phyloP scores from a whole-genome alignment of 2,329 filamentous ascomycete genomes.

The Aureobasidium mangrovei region DNA sequence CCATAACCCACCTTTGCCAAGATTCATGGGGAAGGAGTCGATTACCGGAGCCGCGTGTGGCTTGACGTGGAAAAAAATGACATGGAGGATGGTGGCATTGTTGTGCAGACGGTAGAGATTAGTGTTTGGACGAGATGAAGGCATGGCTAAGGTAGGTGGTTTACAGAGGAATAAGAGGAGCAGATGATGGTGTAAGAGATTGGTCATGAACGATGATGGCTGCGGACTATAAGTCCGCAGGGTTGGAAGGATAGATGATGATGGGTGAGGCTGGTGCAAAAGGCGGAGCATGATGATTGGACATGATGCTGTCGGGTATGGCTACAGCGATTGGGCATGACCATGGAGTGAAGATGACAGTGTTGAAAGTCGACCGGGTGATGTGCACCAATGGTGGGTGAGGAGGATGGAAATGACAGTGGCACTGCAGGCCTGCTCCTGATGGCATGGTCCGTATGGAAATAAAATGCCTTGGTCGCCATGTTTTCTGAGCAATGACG shows the following conservation, averaged over 20 bases:
- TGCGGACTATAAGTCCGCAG: background rate
- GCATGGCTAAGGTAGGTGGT: background rate
- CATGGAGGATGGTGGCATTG: background rate
- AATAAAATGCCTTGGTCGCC: background rate
- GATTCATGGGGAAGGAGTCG: conserved; percentile 1
- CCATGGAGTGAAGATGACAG: background rate
- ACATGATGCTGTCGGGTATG: background rate
- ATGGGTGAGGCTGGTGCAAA: background rate
- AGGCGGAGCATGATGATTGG: conserved; percentile 2
- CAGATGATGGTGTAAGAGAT: background rate
- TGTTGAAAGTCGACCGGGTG: background rate
- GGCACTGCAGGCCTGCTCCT: background rate
- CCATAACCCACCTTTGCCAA: background rate
- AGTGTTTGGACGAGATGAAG: background rate
- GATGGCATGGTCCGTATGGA: background rate
- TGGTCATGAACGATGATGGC: background rate
- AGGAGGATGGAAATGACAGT: background rate
- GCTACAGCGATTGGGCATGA: background rate
- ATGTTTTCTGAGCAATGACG: background rate
- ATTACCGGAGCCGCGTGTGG: conserved; percentile 1
- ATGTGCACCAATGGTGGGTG: background rate
- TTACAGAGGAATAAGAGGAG: no score
- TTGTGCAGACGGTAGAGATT: background rate
- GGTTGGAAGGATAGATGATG: background rate
- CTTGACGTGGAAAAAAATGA: background rate